A percentile compares a stretch with the other conserved stretches of the same genome.
phyloP scores from a whole-genome alignment of 495 filamentous ascomycete genomes.

The Xylaria palmicola region DNA sequence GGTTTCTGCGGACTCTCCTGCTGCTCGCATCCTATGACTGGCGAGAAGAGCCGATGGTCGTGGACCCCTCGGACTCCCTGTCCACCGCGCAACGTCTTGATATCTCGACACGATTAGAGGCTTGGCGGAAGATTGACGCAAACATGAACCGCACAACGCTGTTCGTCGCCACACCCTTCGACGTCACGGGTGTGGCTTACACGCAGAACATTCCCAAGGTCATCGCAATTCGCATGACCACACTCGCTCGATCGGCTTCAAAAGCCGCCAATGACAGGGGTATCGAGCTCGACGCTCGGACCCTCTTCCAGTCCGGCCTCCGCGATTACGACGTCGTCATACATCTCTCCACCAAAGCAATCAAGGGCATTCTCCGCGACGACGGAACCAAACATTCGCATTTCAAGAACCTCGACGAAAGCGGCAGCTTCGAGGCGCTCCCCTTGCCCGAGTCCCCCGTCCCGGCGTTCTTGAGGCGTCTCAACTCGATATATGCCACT shows the following conservation, averaged over 20 bases:
- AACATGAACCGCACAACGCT: conserved; percentile 78
- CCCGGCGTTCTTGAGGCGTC: conserved; percentile 54
- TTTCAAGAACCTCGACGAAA: conserved; percentile 73
- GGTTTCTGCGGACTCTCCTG: conserved; percentile 74
- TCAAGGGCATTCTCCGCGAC: conserved; percentile 31
- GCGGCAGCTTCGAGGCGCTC: conserved; percentile 32
- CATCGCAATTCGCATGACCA: conserved; percentile 78
- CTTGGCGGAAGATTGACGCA: conserved; percentile 83
- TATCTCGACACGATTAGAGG: conserved; percentile 70
- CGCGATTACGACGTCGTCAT: conserved; percentile 84
- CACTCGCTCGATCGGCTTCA: conserved; percentile 70
- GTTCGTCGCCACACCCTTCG: conserved; percentile 79
- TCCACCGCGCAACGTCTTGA: conserved; percentile 53
- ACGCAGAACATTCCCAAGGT: conserved; percentile 73
- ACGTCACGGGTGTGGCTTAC: conserved; percentile 75
- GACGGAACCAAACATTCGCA: conserved; percentile 30
- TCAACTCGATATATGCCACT: conserved; percentile 60
- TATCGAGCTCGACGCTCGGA: conserved; percentile 53
- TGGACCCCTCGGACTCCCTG: conserved; percentile 65
- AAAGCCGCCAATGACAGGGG: conserved; percentile 58
- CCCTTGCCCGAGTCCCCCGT: conserved; percentile 51
- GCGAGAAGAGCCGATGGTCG: conserved; percentile 74
- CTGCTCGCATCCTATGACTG: conserved; percentile 89
- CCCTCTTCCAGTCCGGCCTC: conserved; percentile 67
- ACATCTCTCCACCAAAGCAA: conserved; percentile 57